Base-by-base conservation (phyloP, 257 asterid genomes). In the Salvia rosmarinus region DNA sequence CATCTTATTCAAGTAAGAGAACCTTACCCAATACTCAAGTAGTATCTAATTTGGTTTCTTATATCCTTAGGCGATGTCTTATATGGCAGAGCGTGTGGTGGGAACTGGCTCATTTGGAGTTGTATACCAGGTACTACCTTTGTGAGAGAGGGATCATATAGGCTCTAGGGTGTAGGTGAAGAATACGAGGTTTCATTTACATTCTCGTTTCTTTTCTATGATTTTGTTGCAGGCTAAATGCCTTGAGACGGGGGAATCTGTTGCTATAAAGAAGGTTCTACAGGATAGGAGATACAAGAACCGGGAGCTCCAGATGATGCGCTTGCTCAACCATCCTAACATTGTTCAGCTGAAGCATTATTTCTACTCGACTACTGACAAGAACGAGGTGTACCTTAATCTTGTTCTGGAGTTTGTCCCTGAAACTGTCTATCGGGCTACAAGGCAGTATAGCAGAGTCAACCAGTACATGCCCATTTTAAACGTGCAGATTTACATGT, bases 71-170 rank as follows among this genome's bases (percentile, higher is more conserved):
- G 86, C 93, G 19, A 43, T 87, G 85, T 90, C 98, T 28, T 86
- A 81, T 25, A 83, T 81, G 88, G 86, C 88, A 0, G 90, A 86
- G 75, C 84, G 85, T 9, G 88, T 81, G 37, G 90, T 86, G 30
- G 90, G 90, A 51, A 81, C 84, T 39, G 90, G 90, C 50, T 86
- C 90, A 7, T 86, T 86, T 67, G 90, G 90, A 55, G 88, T 89
- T 71, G 98, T 93, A 21, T 93, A 81, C 83, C 95, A 90, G 97
- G 98, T 92, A 86, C 42, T 17, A 1, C 44, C 44, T 39, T 10
- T 46, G n/a, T 6, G 43, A 14, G 39, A 12, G 64, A 69, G 44
- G 19, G 44, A 49, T 49, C 11, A 28, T 13, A 1, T 3, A 30
- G 39, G 51, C 7, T 69, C 35, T 9, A 14, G 12, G 16, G 37